These are phyloP conservation scores for Aspergillus egyptiacus DNA, from an alignment of 495 filamentous ascomycete species.

Conservation along the genomic window DNA sequence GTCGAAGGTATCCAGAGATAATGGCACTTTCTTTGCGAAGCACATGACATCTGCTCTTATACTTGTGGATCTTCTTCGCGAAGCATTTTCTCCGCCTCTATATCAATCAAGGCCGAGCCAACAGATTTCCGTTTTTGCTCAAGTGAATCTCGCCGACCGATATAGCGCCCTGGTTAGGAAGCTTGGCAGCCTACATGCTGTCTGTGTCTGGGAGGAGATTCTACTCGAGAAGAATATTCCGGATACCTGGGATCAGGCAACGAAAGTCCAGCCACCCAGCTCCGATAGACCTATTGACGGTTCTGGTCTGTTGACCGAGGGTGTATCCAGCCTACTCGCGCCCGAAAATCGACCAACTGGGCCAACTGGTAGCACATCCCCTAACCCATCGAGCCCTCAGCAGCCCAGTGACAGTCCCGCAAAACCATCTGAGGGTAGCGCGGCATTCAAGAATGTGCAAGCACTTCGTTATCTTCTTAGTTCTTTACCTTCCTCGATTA, in stretches of 20 bases:
- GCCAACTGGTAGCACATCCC: conserved; percentile 18
- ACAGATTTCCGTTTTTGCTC: conserved; percentile 51
- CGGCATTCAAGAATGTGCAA: conserved; percentile 70
- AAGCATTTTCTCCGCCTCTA: conserved; percentile 60
- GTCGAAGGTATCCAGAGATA: conserved; percentile 28
- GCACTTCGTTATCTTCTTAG: conserved; percentile 70
- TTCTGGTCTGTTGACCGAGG: conserved; percentile 25
- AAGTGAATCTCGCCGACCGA: conserved; percentile 74
- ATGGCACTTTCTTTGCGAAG: conserved; percentile 71
- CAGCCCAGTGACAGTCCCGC: conserved; percentile 33
- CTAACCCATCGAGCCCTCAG: conserved; percentile 23
- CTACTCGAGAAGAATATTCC: conserved; percentile 62
- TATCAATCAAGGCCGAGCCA: conserved; percentile 56
- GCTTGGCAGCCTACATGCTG: conserved; percentile 69
- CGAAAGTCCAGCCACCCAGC: conserved; percentile 45
- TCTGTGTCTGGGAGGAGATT: conserved; percentile 79
- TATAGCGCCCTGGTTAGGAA: conserved; percentile 62
- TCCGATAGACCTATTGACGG: conserved; percentile 40
- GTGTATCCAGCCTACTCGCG: conserved; percentile 10
- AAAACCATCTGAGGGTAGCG: conserved; percentile 41
- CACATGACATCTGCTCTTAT: conserved; percentile 69
- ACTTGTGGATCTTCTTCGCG: conserved; percentile 63
- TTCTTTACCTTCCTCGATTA: conserved; percentile 63
- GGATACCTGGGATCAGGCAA: conserved; percentile 59
- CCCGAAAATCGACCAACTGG: conserved; percentile 18